Evolutionary conservation across 768 basidiomycete species (phyloP).

Genomic region (Rhizopogon sp.): DNA sequence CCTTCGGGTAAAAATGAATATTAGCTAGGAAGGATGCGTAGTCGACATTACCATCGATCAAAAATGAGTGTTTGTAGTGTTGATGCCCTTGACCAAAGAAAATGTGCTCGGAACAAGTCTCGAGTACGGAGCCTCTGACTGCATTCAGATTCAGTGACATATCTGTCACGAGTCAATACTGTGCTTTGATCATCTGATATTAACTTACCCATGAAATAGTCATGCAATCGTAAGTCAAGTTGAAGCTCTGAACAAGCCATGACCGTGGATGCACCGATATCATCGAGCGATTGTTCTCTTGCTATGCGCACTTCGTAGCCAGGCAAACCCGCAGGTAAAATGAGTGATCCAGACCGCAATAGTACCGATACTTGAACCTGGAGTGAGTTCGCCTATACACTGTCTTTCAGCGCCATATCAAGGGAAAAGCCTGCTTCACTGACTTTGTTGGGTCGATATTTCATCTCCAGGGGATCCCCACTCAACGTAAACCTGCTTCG

Average conservation of each 20-base stretch:
- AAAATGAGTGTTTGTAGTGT: constrained; percentile 29
- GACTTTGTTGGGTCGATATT: constrained; percentile 79
- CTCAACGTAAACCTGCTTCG: constrained; percentile 49
- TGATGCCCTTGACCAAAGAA: constrained; percentile 19
- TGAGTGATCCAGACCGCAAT: constrained; percentile 46
- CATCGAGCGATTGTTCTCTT: constrained; percentile 21
- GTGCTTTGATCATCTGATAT: neutral
- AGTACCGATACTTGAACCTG: constrained; percentile 64
- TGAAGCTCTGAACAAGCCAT: constrained; percentile 65
- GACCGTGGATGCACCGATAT: constrained; percentile 50
- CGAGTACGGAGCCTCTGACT: constrained; percentile 46
- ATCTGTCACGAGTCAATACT: constrained; percentile 39
- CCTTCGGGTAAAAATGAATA: constrained; percentile 35
- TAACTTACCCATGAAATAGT: constrained; percentile 79
- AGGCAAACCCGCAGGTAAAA: constrained; percentile 64
- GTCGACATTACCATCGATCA: constrained; percentile 43
- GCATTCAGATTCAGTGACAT: constrained; percentile 72
- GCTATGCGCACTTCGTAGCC: constrained; percentile 43
- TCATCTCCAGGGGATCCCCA: constrained; percentile 78
- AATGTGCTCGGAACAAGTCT: constrained; percentile 41
- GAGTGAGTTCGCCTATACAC: constrained; percentile 70
- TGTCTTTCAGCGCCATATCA: constrained; percentile 2
- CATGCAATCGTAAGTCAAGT: constrained; percentile 73
- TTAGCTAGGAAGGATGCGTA: constrained; percentile 1
- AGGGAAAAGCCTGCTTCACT: constrained; percentile 7